Percentiles rank a stretch among this genome's conserved stretches.
phyloP scores from a whole-genome alignment of 73 alveolate genomes.

The Paramecium tetraurelia region DNA sequence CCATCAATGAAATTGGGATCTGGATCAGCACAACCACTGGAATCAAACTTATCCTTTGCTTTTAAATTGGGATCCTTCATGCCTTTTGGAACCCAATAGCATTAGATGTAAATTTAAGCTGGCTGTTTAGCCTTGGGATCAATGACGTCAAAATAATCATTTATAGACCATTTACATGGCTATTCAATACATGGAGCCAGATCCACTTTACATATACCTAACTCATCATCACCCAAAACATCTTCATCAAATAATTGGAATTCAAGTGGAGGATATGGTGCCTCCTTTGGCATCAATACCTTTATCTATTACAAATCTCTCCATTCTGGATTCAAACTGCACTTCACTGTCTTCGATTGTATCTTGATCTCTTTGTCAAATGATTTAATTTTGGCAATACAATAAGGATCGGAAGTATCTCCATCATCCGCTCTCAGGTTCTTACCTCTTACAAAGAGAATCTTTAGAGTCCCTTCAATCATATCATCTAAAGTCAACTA shows the following conservation, averaged over 20 bases:
- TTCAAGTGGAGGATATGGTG: conserved; percentile 42
- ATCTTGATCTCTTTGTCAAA: conserved; percentile 40
- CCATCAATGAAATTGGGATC: conserved; percentile 51
- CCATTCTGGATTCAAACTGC: conserved; percentile 61
- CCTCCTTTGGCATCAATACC: background rate
- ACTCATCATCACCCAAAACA: conserved; percentile 43
- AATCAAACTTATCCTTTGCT: conserved; percentile 45
- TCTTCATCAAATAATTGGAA: conserved; percentile 46
- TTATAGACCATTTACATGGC: conserved; percentile 58
- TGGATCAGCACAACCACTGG: background rate
- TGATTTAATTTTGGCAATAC: background rate
- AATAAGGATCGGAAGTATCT: conserved; percentile 59
- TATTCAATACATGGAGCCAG: background rate
- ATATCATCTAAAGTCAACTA: conserved; percentile 31
- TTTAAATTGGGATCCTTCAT: conserved; percentile 52
- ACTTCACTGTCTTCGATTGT: conserved; percentile 7
- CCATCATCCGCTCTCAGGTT: conserved; percentile 62
- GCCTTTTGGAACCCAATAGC: conserved; percentile 58
- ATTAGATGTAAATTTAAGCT: conserved; percentile 10
- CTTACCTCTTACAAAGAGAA: conserved; percentile 49
- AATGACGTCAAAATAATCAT: conserved; percentile 45
- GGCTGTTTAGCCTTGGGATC: conserved; percentile 43
- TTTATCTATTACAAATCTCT: background rate
- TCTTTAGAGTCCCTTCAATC: conserved; percentile 38
- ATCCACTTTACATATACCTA: conserved; percentile 46